Evolutionary conservation across 805 yeast species (phyloP).

Genomic region (Maudiozyma serrabonitensis): DNA sequence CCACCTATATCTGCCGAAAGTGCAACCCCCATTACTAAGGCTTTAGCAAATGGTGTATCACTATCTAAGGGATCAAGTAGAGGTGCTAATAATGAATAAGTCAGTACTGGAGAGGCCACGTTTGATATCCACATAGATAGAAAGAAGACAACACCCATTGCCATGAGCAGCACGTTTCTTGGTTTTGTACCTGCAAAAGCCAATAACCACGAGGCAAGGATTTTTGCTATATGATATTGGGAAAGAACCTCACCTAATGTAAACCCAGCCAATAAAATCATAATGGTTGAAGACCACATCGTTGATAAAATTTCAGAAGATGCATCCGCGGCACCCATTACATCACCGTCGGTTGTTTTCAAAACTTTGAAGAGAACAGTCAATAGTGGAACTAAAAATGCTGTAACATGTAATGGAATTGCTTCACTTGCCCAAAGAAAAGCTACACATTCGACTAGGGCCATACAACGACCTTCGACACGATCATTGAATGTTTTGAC

Average conservation of each 20-base stretch:
- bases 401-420: slow-evolving; percentile 82
- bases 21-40: slow-evolving; percentile 83
- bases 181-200: slow-evolving; percentile 80
- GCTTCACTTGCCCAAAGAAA: slow-evolving; percentile 94
- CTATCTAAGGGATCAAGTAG: slow-evolving; percentile 68
- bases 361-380: slow-evolving; percentile 62
- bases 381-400: slow-evolving; percentile 72
- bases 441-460: slow-evolving; percentile 53
- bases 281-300: slow-evolving; percentile 94
- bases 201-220: slow-evolving; percentile 77
- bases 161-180: slow-evolving; percentile 58
- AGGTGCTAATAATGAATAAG: slow-evolving; percentile 82
- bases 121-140: slow-evolving; percentile 93
- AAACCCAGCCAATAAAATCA: slow-evolving; percentile 87
- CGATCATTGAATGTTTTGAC: slow-evolving; percentile 55
- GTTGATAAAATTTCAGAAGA: slow-evolving; percentile 56
- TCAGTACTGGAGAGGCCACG: slow-evolving; percentile 92
- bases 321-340: slow-evolving; percentile 58
- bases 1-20: slow-evolving; percentile 89
- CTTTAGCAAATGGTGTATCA: slow-evolving; percentile 69
- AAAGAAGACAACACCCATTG: slow-evolving; percentile 79
- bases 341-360: slow-evolving; percentile 41
- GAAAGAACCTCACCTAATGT: slow-evolving; percentile 89
- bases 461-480: slow-evolving; percentile 55
- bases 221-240: slow-evolving; percentile 80